These are phyloP conservation scores for Priceomyces carsonii DNA, from an alignment of 805 yeast genomes.

Conservation along the genomic window DNA sequence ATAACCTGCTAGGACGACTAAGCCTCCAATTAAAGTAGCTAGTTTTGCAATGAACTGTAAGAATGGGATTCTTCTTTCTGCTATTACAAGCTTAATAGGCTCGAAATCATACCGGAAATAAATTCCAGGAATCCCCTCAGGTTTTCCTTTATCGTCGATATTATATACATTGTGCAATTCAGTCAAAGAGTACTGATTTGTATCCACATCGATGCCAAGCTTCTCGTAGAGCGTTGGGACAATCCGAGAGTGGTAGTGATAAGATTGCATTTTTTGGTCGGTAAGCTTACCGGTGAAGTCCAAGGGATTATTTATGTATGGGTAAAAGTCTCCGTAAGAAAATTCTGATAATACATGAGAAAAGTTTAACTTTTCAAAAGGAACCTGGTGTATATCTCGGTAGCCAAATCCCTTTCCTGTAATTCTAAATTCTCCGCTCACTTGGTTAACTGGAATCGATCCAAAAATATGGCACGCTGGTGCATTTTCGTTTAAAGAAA, in stretches of 20 bases:
- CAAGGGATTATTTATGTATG: conserved; percentile 83
- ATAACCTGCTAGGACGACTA: conserved; percentile 71
- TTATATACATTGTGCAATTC: conserved; percentile 39
- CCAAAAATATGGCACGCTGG: conserved; percentile 91
- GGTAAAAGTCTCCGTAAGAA: conserved; percentile 89
- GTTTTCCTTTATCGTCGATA: conserved; percentile 13
- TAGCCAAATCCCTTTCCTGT: conserved; percentile 76
- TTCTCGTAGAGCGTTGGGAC: conserved; percentile 80
- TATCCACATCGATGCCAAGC: conserved; percentile 70
- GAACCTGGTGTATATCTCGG: conserved; percentile 46
- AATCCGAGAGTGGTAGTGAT: conserved; percentile 69
- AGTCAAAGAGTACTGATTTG: conserved; percentile 82
- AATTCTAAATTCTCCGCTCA: conserved; percentile 81
- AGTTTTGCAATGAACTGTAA: conserved; percentile 74
- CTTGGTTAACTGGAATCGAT: conserved; percentile 78
- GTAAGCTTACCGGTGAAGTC: conserved; percentile 70
- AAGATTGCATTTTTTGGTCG: conserved; percentile 48
- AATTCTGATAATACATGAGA: conserved; percentile 84
- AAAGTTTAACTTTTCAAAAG: conserved; percentile 61
- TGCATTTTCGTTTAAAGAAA: conserved; percentile 49
- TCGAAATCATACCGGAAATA: conserved; percentile 86
- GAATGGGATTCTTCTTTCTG: conserved; percentile 75
- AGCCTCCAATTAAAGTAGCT: conserved; percentile 82
- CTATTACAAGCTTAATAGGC: conserved; percentile 69
- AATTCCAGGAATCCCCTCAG: conserved; percentile 66